Evolutionary conservation across 139 green algal genomes (phyloP), one percentile per base, ranked within the genome.

Genomic region (Closterium sp.): DNA sequence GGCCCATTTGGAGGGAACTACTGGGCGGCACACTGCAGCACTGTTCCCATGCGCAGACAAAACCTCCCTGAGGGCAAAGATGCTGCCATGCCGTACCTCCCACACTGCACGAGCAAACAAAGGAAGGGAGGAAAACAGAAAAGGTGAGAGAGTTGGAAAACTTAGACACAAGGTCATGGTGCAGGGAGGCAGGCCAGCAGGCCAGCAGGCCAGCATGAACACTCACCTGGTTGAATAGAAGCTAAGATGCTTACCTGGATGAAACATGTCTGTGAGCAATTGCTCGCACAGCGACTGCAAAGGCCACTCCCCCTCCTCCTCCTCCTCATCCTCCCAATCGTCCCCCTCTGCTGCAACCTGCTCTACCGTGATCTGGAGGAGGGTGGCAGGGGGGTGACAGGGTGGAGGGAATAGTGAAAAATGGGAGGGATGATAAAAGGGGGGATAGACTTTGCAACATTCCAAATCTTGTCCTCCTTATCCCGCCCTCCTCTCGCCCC

Each of bases 31-130:
- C 4, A 76, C 55, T 76, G 55, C 55, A 76, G 55, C 55, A 28
- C 55, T 28, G 55, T 76, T 76, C 55, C 55, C 55, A 76, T 76
- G 55, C 55, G 55, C 55, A 3, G 55, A 76, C 55, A 76, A 28
- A 23, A 98, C 89, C 94, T 99, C 97, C 1, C 97, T 90, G 84
- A 99, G 92, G 2, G 93, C 97, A 38, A 98, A 81, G 3, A 97
- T 97, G 0, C 97, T 97, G 3, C 97, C 97, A 90, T 99, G 97
- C 12, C 97, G 96, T 28, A 96, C 94, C 91, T 97, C 95, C 97
- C 97, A 98, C 21, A 89, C 91, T 94, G 91, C 66, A 88, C 8
- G 5, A 34, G 31, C 28, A 86, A 33, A 34, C 83, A 25, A 86
- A 33, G 30, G 16, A 85, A 31, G n/a, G n/a, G n/a, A 86, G 83